Percentiles rank a stretch among this genome's conserved stretches.
Conservation (phyloP, 73 alveolate species). For the Paramecium bursaria region DNA sequence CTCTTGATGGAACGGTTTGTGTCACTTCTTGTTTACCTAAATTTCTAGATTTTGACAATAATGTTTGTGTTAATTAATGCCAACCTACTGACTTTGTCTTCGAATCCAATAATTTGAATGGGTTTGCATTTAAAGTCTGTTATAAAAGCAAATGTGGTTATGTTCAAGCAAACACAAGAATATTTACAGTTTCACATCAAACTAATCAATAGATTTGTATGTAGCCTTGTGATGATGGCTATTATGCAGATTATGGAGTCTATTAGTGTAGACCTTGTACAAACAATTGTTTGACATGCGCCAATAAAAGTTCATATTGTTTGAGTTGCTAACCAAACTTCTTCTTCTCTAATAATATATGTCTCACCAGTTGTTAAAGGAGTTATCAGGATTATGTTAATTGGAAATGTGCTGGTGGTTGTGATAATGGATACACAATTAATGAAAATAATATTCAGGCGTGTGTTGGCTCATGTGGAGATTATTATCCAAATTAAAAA, state of each 20-base stretch:
- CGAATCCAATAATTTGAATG: too few species aligned
- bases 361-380: neutral
- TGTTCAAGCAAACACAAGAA: too few species aligned
- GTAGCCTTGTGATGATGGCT: conserved; percentile 4
- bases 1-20: too few species aligned
- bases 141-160: too few species aligned
- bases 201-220: neutral
- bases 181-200: neutral
- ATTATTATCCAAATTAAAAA: neutral
- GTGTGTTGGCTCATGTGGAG: neutral
- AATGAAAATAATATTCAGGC: neutral
- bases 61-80: too few species aligned
- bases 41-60: too few species aligned
- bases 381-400: neutral
- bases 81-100: too few species aligned
- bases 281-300: neutral
- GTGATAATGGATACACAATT: neutral
- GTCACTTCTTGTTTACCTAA: too few species aligned
- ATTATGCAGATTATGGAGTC: neutral
- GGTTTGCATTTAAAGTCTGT: too few species aligned
- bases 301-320: neutral
- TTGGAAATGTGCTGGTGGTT: neutral
- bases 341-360: neutral
- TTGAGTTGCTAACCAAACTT: neutral
- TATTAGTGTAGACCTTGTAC: neutral